Percentiles rank a stretch among this genome's conserved stretches.
These are phyloP conservation scores for Ophiocordyceps sinensis DNA, from an alignment of 2,329 filamentous ascomycete species.

Conservation along the genomic window DNA sequence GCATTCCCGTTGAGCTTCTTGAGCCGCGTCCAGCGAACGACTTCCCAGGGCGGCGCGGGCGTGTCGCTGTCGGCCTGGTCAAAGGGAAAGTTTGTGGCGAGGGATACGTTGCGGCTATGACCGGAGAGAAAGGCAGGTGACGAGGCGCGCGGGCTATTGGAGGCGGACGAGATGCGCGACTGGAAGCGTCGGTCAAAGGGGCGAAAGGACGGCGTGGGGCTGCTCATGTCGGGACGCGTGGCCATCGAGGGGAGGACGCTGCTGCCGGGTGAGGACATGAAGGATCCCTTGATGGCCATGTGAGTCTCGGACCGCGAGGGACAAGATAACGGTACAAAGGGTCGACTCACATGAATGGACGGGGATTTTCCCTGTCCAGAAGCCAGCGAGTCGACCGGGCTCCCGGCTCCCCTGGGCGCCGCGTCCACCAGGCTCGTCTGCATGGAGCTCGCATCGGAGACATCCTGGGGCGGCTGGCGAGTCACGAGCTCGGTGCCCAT, in stretches of 20 bases:
- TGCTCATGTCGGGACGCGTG: constrained; percentile 49
- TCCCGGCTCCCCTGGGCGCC: constrained; percentile 41
- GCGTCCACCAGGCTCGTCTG: constrained; percentile 32
- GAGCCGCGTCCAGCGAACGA: constrained; percentile 88
- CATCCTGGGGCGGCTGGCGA: constrained; percentile 18
- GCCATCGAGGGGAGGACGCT: constrained; percentile 57
- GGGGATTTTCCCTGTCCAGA: constrained; percentile 76
- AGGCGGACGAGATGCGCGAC: constrained; percentile 53
- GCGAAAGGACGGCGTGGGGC: constrained; percentile 69
- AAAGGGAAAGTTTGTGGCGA: constrained; percentile 53
- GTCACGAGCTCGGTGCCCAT: neutral
- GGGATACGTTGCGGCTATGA: constrained; percentile 69
- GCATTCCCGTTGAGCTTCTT: constrained; percentile 79
- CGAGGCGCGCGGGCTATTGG: constrained; percentile 48
- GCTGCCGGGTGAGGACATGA: constrained; percentile 55
- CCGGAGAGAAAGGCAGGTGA: constrained; percentile 66
- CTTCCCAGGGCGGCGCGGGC: constrained; percentile 80
- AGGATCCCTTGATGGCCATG: constrained; percentile 34
- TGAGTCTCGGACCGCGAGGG: constrained; percentile 10
- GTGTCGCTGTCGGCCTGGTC: constrained; percentile 54
- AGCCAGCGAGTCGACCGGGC: constrained; percentile 51
- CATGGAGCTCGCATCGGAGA: constrained; percentile 37
- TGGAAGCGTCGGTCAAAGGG: constrained; percentile 94
- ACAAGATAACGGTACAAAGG: neutral
- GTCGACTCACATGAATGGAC: constrained; percentile 54